Evolutionary conservation across 305 asterid genomes (phyloP), one percentile per base, ranked within the genome.

Genomic region (Euphrasia arctica): DNA sequence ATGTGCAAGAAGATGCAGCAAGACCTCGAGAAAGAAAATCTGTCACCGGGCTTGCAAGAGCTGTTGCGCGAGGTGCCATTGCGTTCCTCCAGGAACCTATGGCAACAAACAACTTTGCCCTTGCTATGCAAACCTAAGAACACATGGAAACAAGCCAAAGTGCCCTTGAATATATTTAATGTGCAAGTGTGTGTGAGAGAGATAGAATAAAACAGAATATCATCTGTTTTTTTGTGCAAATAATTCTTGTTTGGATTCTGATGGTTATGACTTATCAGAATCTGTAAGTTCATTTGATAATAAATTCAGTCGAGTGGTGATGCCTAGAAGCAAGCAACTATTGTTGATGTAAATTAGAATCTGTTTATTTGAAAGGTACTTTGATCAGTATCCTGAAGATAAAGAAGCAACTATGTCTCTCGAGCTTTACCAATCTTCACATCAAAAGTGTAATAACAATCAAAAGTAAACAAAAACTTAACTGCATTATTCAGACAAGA

Each of bases 31-130:
- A 60, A 78, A 78, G 83, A 84, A 89, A 1, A 10, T 76, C 18
- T 84, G 95, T 77, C 71, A 9, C 9, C 71, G 92, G 2, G 83
- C 90, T 28, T 89, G 92, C 83, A 77, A 64, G 60, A 70, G 82
- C 58, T 86, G 95, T 39, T 89, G 96, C 50, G 64, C 70, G 9
- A 76, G 58, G 68, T 89, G 96, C 76, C 63, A 81, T 14, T 89
- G 95, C 25, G 96, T 89, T 14, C 96, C 96, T 50, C 95, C 90
- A 0, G 96, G 96, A 3, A 82, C 90, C 13, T 82, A 75, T 39
- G 92, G 96, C 49, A 78, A 89, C 78, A 81, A 80, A 64, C 48
- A 60, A 52, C 64, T 58, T 27, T 89, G 95, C 72, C 95, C 92
- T 22, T 82, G 85, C 59, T 83, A 83, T 68, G 89, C 89, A 58